Conservation (phyloP, 2,329 filamentous ascomycete genomes). For the Acarospora socialis region DNA sequence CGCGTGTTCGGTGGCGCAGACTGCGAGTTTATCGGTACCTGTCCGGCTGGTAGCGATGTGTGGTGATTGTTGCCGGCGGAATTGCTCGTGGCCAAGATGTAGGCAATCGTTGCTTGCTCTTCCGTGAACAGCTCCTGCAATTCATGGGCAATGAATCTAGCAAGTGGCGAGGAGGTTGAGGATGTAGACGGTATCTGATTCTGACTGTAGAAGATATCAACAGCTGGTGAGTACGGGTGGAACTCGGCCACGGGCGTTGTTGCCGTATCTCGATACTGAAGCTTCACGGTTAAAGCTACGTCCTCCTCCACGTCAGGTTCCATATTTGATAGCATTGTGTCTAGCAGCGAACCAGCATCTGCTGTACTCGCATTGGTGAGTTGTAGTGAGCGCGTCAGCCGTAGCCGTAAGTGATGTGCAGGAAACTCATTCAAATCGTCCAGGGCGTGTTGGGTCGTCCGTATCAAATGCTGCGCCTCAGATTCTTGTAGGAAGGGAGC, state of each 20-base stretch:
- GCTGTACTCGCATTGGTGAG: slow-evolving; percentile 7
- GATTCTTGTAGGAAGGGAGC: slow-evolving; percentile 49
- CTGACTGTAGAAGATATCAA: slow-evolving; percentile 65
- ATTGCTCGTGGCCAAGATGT: slow-evolving; percentile 48
- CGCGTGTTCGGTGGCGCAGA: slow-evolving; percentile 18
- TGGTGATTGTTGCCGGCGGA: slow-evolving; percentile 15
- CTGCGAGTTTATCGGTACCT: slow-evolving; percentile 18
- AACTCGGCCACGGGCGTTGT: slow-evolving; percentile 46
- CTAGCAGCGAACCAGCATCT: slow-evolving; percentile 8
- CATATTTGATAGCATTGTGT: slow-evolving; percentile 5
- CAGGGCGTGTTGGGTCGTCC: slow-evolving; percentile 69
- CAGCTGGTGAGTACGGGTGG: slow-evolving; percentile 52
- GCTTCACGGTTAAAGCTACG: slow-evolving; percentile 54
- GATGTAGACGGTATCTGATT: slow-evolving; percentile 52
- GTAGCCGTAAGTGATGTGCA: slow-evolving; percentile 64
- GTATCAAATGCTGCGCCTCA: slow-evolving; percentile 60
- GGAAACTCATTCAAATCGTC: slow-evolving; percentile 80
- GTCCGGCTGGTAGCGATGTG: slow-evolving; percentile 34
- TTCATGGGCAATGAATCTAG: slow-evolving; percentile 63
- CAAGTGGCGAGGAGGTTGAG: slow-evolving; percentile 57
- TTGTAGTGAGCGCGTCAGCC: slow-evolving; percentile 35
- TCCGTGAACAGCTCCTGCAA: slow-evolving; percentile 69
- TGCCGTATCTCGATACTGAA: slow-evolving; percentile 39
- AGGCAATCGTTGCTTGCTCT: slow-evolving; percentile 73
- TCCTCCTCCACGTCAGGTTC: slow-evolving; percentile 22